These are phyloP conservation scores for Xylaria curta DNA, from an alignment of 495 filamentous ascomycete genomes.

Conservation along the genomic window DNA sequence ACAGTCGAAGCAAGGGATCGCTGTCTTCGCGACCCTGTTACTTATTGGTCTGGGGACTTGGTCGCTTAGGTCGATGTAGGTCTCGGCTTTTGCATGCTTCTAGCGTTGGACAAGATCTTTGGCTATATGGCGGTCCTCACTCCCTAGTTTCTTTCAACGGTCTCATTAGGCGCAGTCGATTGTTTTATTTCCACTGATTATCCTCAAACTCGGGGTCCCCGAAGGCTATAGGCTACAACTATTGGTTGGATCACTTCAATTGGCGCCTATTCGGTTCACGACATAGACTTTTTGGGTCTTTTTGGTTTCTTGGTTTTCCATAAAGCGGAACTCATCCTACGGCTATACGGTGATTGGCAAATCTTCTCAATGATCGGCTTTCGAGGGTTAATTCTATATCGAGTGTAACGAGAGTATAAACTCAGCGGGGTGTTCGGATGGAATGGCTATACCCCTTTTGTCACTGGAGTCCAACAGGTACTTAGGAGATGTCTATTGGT, in stretches of 20 bases:
- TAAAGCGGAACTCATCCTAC: neutral
- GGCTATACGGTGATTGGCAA: neutral
- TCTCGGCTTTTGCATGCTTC: constrained; percentile 22
- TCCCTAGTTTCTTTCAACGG: neutral
- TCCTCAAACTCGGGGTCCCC: neutral
- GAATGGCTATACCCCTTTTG: neutral
- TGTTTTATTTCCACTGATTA: neutral
- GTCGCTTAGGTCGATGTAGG: constrained; percentile 45
- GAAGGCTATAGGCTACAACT: neutral
- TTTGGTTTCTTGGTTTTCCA: neutral
- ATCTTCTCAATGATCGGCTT: neutral
- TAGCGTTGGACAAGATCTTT: neutral
- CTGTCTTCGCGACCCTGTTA: constrained; percentile 45
- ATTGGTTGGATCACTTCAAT: neutral
- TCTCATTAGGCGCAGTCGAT: neutral
- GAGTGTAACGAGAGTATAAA: neutral
- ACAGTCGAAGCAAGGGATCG: constrained; percentile 49
- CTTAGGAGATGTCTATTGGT: neutral
- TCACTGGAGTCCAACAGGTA: neutral
- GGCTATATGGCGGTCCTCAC: neutral
- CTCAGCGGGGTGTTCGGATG: neutral
- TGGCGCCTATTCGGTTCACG: neutral
- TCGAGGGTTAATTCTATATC: neutral
- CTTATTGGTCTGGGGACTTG: constrained; percentile 45
- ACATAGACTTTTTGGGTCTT: neutral